Conservation (phyloP, 768 basidiomycete genomes). For the Pulveroboletus ravenelii region DNA sequence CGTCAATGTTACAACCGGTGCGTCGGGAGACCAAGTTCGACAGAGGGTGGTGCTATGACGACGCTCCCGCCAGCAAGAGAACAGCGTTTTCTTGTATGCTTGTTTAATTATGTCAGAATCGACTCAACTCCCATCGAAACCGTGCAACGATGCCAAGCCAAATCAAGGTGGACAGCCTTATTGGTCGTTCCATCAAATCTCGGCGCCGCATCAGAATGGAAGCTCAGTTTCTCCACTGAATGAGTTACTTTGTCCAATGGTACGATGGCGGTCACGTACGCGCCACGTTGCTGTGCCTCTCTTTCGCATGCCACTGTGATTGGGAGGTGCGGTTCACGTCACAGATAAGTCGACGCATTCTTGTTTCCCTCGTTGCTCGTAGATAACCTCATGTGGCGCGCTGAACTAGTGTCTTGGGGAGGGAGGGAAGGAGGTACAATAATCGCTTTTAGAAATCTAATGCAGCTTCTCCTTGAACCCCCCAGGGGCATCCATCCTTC, state of each 20-base stretch:
- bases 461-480: not conserved
- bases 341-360: constrained; percentile 24
- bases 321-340: constrained; percentile 10
- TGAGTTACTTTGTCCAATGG: not conserved
- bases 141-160: not conserved
- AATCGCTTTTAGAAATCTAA: constrained; percentile 3
- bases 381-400: constrained; percentile 8
- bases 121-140: not conserved
- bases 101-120: not conserved
- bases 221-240: not conserved
- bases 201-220: constrained; percentile 16
- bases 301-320: constrained; percentile 2
- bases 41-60: constrained; percentile 2
- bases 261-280: constrained; percentile 6
- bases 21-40: not conserved
- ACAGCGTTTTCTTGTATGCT: not conserved
- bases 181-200: not conserved
- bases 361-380: constrained; percentile 14
- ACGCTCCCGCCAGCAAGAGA: not conserved
- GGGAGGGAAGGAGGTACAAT: not conserved
- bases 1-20: not conserved
- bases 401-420: not conserved
- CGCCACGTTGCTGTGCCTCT: constrained; percentile 8
- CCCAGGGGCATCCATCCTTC: not conserved
- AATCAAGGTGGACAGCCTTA: constrained; percentile 6